These are phyloP conservation scores for Metschnikowia drakensbergensis DNA, from an alignment of 805 yeast genomes.

Conservation along the genomic window DNA sequence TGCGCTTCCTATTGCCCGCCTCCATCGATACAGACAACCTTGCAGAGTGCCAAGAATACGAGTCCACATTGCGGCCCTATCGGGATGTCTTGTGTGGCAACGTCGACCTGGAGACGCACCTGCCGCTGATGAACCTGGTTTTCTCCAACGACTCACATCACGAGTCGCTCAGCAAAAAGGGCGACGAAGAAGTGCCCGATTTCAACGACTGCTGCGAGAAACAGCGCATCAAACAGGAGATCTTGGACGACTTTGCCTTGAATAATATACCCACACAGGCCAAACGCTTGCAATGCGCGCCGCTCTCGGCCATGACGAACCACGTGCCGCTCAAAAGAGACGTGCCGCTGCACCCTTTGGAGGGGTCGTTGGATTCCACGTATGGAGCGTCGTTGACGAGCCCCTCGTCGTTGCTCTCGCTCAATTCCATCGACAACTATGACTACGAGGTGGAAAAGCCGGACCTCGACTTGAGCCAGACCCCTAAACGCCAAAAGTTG, in stretches of 20 bases:
- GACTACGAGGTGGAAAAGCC: slow-evolving; percentile 17
- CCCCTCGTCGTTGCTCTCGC: slow-evolving; percentile 35
- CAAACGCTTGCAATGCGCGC: not conserved
- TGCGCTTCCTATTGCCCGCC: slow-evolving; percentile 31
- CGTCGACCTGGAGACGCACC: slow-evolving; percentile 16
- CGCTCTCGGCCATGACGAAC: slow-evolving; percentile 7
- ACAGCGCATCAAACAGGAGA: slow-evolving; percentile 35
- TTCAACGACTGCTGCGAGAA: slow-evolving; percentile 13
- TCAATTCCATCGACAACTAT: slow-evolving; percentile 26
- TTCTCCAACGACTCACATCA: slow-evolving; percentile 22
- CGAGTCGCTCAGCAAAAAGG: slow-evolving; percentile 13
- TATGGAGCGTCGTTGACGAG: slow-evolving; percentile 27
- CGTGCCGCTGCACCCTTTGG: not conserved
- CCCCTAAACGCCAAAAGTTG: slow-evolving; percentile 17
- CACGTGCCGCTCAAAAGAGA: not conserved
- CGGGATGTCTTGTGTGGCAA: slow-evolving; percentile 9
- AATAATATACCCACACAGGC: slow-evolving; percentile 32
- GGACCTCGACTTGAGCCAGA: slow-evolving; percentile 11
- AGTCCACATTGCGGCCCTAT: slow-evolving; percentile 11
- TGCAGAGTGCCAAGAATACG: slow-evolving; percentile 17
- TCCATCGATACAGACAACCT: slow-evolving; percentile 20
- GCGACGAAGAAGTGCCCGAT: slow-evolving; percentile 8
- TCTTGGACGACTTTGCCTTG: slow-evolving; percentile 36
- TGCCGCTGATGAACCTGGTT: slow-evolving; percentile 24
- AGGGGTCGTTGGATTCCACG: not conserved